Percentiles rank a stretch among this genome's conserved stretches.
phyloP scores from a whole-genome alignment of 2,329 filamentous ascomycete species.

The Didymella exigua region DNA sequence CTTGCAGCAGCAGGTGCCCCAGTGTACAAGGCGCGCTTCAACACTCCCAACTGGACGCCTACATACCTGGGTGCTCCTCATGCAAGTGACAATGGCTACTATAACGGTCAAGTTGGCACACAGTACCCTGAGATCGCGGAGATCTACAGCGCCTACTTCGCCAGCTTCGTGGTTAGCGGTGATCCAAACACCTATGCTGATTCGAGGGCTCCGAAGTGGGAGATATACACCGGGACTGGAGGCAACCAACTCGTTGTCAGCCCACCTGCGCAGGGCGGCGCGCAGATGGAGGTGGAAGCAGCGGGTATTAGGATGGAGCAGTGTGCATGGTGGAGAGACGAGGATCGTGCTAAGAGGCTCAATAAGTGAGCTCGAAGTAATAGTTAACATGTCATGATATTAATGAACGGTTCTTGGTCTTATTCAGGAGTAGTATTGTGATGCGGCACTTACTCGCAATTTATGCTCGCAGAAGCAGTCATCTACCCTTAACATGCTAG shows the following conservation, averaged over 20 bases:
- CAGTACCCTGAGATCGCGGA: constrained; percentile 40
- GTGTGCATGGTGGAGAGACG: constrained; percentile 44
- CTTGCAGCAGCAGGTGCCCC: constrained; percentile 30
- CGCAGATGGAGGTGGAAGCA: constrained; percentile 34
- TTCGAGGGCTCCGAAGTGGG: constrained; percentile 35
- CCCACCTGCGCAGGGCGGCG: constrained; percentile 28
- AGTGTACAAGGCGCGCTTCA: constrained; percentile 46
- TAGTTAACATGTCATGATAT: not conserved
- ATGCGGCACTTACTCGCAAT: constrained; percentile 2
- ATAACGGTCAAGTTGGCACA: constrained; percentile 35
- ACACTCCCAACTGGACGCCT: constrained; percentile 39
- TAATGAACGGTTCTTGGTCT: not conserved
- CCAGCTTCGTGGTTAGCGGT: constrained; percentile 45
- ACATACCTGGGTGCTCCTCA: constrained; percentile 42
- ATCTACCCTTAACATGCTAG: too few relatives aligned
- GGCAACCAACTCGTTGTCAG: constrained; percentile 32
- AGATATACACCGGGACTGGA: constrained; percentile 29
- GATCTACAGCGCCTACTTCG: constrained; percentile 44
- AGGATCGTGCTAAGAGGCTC: constrained; percentile 34
- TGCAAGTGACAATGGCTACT: constrained; percentile 39
- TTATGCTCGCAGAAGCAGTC: not conserved
- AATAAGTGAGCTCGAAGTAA: constrained; percentile 32
- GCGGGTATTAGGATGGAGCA: constrained; percentile 36
- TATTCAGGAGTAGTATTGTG: not conserved
- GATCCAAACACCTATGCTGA: constrained; percentile 40